Evolutionary conservation across 2,329 filamentous ascomycete genomes (phyloP).

Genomic region (Aschersonia sp.): DNA sequence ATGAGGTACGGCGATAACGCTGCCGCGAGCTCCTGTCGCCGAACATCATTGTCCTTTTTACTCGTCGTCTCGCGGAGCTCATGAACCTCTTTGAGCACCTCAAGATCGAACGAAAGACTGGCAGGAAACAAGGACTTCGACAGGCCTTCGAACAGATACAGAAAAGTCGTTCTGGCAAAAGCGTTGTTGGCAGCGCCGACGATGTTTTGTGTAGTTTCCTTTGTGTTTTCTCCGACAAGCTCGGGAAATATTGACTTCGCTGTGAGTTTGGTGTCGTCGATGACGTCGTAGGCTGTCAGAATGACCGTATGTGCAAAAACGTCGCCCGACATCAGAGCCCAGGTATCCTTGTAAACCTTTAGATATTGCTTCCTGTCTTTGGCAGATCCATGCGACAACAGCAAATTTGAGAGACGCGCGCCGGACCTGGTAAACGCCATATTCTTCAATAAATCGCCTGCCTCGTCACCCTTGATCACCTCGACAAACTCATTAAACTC

Average conservation of each 20-base stretch:
- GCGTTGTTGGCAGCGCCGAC: constrained; percentile 50
- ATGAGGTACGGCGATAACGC: constrained; percentile 63
- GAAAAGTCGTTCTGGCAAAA: constrained; percentile 50
- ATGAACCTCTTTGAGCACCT: constrained; percentile 63
- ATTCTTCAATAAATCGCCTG: constrained; percentile 83
- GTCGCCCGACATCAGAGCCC: constrained; percentile 75
- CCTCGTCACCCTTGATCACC: constrained; percentile 80
- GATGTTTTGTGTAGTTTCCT: constrained; percentile 48
- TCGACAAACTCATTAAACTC: constrained; percentile 83
- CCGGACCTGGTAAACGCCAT: constrained; percentile 90
- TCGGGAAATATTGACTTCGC: constrained; percentile 79
- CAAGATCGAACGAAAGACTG: constrained; percentile 49
- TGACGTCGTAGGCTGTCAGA: constrained; percentile 73
- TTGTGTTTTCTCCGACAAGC: constrained; percentile 57
- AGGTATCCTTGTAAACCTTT: constrained; percentile 78
- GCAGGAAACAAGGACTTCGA: constrained; percentile 45
- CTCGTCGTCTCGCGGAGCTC: constrained; percentile 70
- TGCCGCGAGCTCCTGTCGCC: constrained; percentile 62
- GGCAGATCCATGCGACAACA: constrained; percentile 70
- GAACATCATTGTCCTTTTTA: constrained; percentile 73
- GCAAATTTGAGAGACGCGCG: constrained; percentile 63
- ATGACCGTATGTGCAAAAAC: constrained; percentile 65
- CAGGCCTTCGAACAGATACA: constrained; percentile 68
- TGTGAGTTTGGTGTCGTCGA: constrained; percentile 85
- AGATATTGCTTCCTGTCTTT: constrained; percentile 89